Conservation (phyloP, 495 filamentous ascomycete species). For the Tricharina praecox region DNA sequence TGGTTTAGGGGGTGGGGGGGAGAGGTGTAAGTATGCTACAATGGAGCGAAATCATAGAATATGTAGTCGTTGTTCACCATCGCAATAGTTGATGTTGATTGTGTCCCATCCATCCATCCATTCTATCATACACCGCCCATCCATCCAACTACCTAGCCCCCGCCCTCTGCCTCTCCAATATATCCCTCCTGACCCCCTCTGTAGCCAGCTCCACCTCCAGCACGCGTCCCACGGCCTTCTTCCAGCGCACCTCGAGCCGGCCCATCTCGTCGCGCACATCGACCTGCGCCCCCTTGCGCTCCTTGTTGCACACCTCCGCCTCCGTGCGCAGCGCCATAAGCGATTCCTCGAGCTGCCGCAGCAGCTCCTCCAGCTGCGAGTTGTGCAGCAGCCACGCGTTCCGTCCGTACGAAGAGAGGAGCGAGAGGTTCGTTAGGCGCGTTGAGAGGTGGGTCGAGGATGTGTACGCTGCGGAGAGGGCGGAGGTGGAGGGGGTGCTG, state of each 20-base stretch:
- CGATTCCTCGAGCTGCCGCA: conserved; percentile 59
- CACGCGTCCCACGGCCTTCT: conserved; percentile 48
- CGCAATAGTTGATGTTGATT: no score
- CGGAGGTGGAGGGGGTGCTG: conserved; percentile 3
- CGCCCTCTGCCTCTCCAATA: conserved; percentile 34
- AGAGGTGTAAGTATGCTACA: no score
- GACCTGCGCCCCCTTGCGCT: conserved; percentile 54
- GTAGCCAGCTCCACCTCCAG: conserved; percentile 61
- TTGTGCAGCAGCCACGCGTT: conserved; percentile 86
- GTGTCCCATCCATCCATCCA: no score
- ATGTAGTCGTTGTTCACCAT: no score
- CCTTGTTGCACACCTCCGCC: conserved; percentile 52
- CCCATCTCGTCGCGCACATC: conserved; percentile 47
- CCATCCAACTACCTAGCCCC: no score
- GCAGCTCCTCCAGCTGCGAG: conserved; percentile 52
- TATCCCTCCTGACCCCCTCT: conserved; percentile 49
- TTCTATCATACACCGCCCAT: no score
- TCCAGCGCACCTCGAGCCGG: conserved; percentile 57
- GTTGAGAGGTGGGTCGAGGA: conserved; percentile 46
- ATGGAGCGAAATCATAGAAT: no score
- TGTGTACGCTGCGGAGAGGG: conserved; percentile 38
- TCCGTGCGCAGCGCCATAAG: conserved; percentile 45
- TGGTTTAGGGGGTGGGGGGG: no score
- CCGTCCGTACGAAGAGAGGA: conserved; percentile 66
- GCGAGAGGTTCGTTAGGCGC: conserved; percentile 50